Percentiles rank a stretch among this genome's conserved stretches.
Evolutionary conservation across 2,329 filamentous ascomycete genomes (phyloP).

Genomic region (Aureobasidium sp.): DNA sequence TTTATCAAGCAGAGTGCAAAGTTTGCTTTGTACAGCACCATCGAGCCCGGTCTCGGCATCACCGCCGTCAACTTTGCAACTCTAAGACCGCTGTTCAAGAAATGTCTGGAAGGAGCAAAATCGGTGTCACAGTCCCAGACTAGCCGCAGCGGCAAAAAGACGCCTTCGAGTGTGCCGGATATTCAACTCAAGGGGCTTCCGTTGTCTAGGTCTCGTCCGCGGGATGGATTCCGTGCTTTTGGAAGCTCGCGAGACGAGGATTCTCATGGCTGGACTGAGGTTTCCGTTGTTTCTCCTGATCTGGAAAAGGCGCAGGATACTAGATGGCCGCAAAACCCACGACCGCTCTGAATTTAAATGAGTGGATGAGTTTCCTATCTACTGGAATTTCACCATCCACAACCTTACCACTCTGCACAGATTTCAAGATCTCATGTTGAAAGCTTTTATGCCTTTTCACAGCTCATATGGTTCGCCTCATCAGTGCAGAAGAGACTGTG

Average conservation of each 20-base stretch:
- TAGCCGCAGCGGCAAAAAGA: not conserved
- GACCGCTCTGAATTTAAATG: not conserved
- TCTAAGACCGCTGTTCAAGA: slow-evolving; percentile 21
- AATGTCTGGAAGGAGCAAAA: not conserved
- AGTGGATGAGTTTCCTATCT: no score
- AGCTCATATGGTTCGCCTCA: no score
- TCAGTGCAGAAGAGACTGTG: no score
- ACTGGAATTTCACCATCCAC: no score
- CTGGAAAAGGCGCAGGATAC: not conserved
- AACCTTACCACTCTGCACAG: no score
- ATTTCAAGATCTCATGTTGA: no score
- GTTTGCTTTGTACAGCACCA: slow-evolving; percentile 17
- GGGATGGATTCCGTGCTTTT: not conserved
- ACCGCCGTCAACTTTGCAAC: slow-evolving; percentile 21
- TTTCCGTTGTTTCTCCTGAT: not conserved
- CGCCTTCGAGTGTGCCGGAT: not conserved
- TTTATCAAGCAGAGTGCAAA: slow-evolving; percentile 14
- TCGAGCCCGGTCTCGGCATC: slow-evolving; percentile 23
- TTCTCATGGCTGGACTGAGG: not conserved
- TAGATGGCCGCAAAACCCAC: not conserved
- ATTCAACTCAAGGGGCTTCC: slow-evolving; percentile 5
- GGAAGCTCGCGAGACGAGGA: not conserved
- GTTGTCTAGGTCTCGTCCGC: not conserved
- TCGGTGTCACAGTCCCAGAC: not conserved
- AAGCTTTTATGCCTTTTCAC: no score